A percentile compares a stretch with the other conserved stretches of the same genome.
These are phyloP conservation scores for Inonotus obliquus DNA, from an alignment of 1,284 basidiomycete genomes.

Conservation along the genomic window DNA sequence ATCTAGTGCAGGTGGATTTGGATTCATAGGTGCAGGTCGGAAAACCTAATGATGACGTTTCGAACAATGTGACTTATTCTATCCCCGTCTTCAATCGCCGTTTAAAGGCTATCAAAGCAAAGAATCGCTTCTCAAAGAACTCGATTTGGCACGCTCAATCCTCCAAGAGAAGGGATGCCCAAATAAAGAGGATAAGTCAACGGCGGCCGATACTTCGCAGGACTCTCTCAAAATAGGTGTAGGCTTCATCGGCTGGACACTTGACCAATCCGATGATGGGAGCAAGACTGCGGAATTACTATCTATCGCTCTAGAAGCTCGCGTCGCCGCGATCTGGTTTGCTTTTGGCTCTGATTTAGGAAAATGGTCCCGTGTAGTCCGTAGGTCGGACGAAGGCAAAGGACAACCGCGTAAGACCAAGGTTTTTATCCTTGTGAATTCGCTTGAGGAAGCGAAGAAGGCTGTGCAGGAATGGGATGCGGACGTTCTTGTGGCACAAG, in stretches of 20 bases:
- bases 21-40: constrained; percentile 58
- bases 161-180: background rate
- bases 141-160: constrained; percentile 40
- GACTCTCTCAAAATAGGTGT: constrained; percentile 57
- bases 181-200: background rate
- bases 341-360: constrained; percentile 58
- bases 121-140: constrained; percentile 41
- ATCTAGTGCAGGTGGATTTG: constrained; percentile 62
- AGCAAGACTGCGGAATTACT: constrained; percentile 37
- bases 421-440: constrained; percentile 60
- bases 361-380: constrained; percentile 57
- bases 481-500: constrained; percentile 75
- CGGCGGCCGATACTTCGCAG: constrained; percentile 21
- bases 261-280: constrained; percentile 40
- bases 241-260: constrained; percentile 67
- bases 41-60: background rate
- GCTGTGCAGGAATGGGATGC: constrained; percentile 58
- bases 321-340: constrained; percentile 68
- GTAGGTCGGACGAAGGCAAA: constrained; percentile 41
- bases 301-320: constrained; percentile 46
- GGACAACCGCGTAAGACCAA: constrained; percentile 40
- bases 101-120: constrained; percentile 41
- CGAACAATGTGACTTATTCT: background rate
- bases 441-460: constrained; percentile 49
- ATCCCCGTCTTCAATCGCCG: background rate